Base-by-base conservation (phyloP, 805 yeast genomes). In the Teunomyces tritomae region DNA sequence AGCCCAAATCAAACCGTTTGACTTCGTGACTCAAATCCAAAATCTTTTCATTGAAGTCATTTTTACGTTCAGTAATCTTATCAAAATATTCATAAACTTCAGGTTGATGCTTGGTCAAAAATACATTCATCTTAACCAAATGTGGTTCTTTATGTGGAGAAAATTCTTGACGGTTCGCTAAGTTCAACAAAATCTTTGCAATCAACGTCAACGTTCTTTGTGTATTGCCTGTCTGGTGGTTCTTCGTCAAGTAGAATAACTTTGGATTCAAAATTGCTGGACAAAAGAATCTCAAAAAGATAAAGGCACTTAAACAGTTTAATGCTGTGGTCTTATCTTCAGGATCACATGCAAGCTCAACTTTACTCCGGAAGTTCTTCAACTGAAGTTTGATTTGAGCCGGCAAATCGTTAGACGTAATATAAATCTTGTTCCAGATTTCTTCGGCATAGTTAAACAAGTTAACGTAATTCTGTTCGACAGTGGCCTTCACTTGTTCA, bases 251-350 rank as follows among this genome's bases (percentile, higher is more conserved):
- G 50, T 84, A 83, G 63, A 89, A 90, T 43, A 91, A 65, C 57
- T 89, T 89, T 0, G 99, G 99, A 58, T 89, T 91, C 59, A 94
- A 68, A 27, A 92, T 79, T 0, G 96, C 96, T 0, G 99, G 98
- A 57, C 97, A 90, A 53, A 90, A 79, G 64, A 73, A 73, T 48
- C 77, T 55, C 50, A 92, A 68, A 62, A 92, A 94, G 9, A 92
- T 69, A 57, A 94, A 87, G 0, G 96, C 90, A 16, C 94, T 79
- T 28, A 91, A 68, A 43, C 96, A 87, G 58, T 90, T 85, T 49
- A 85, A 70, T 0, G 89, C 77, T 0, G 77, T 73, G 2, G 62
- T 58, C 49, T 71, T 70, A 57, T 83, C 85, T 10, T 68, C 73
- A 1, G 84, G 81, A 52, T 78, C 82, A 50, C 81, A 75, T 8